Conservation (phyloP, 1,139 yeast genomes). For the Candida pseudoviswanathii region DNA sequence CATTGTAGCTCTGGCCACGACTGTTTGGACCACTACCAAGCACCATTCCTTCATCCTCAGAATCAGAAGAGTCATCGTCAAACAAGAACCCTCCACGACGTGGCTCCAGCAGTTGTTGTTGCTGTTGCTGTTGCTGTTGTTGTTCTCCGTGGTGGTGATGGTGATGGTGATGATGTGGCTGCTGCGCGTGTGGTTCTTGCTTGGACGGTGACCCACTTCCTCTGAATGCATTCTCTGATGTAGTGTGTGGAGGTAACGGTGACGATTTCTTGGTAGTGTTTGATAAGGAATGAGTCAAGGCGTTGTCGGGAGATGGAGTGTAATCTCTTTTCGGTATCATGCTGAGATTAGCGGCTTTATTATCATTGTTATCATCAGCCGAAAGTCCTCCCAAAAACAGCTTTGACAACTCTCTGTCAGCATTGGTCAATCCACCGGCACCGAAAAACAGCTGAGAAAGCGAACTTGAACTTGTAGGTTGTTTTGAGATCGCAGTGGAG, state of each 20-base stretch:
- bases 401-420: constrained; percentile 18
- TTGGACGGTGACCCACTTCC: constrained; percentile 15
- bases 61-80: constrained; percentile 27
- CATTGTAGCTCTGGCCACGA: constrained; percentile 31
- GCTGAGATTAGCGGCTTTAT: constrained; percentile 3
- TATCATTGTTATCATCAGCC: neutral
- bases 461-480: constrained; percentile 44
- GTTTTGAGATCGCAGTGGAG: constrained; percentile 39
- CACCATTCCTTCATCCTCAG: constrained; percentile 28
- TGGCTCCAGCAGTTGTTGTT: constrained; percentile 6
- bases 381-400: constrained; percentile 32
- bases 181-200: constrained; percentile 18
- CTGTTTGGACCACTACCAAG: constrained; percentile 11
- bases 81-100: constrained; percentile 31
- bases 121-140: constrained; percentile 5
- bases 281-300: constrained; percentile 20
- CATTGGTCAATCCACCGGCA: constrained; percentile 2
- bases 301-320: constrained; percentile 13
- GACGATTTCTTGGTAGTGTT: constrained; percentile 38
- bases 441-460: constrained; percentile 38
- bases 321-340: constrained; percentile 2
- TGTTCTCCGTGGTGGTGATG: constrained; percentile 7
- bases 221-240: constrained; percentile 45
- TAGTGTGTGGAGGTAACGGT: constrained; percentile 50
- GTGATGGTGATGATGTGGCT: neutral